Base-by-base conservation (phyloP, 805 yeast genomes). In the Metschnikowia arizonensis region DNA sequence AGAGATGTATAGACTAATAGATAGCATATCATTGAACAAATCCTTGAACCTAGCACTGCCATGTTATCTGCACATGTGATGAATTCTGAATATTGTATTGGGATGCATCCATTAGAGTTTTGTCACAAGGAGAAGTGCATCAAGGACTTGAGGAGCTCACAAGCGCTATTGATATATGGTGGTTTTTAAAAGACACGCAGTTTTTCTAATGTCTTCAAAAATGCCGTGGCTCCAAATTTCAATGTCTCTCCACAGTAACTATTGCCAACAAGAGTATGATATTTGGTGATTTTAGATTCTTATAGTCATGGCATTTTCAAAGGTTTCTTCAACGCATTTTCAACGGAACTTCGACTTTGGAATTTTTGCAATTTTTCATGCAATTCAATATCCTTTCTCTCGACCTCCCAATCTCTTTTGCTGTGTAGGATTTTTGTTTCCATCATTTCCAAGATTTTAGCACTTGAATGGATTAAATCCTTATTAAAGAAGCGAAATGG, bases 191-290 rank as follows among this genome's bases (percentile, higher is more conserved):
- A n/a, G n/a, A n/a, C n/a, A n/a, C n/a, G n/a, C n/a, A n/a, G n/a
- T n/a, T n/a, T 42, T 8, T 72, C 67, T 38, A 88, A 65, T 17
- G 79, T 78, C 9, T 73, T 67, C 35, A 80, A 63, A 34, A 90
- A 77, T 1, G 86, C 89, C 45, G 82, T 74, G 24, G 89, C 93
- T 32, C 97, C 98, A 19, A 79, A 76, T 11, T 82, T 87, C 49
- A 90, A 68, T 1, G 97, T 90, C 57, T 88, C 93, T 33, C 98
- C 98, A 66, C 97, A 90, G 62, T 90, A 97, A 56, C 98, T 97
- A 63, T 90, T 97, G 47, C 98, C 98, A 1, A 91, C 97, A 53
- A 81, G 74, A 1, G 95, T 85, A 58, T 90, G 97, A 54, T 85
- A 82, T 45, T 79, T 76, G 1, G 97, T 90, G 58, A 90, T 84